phyloP scores from a whole-genome alignment of 1,284 basidiomycete genomes.

The Baeospora myosura region DNA sequence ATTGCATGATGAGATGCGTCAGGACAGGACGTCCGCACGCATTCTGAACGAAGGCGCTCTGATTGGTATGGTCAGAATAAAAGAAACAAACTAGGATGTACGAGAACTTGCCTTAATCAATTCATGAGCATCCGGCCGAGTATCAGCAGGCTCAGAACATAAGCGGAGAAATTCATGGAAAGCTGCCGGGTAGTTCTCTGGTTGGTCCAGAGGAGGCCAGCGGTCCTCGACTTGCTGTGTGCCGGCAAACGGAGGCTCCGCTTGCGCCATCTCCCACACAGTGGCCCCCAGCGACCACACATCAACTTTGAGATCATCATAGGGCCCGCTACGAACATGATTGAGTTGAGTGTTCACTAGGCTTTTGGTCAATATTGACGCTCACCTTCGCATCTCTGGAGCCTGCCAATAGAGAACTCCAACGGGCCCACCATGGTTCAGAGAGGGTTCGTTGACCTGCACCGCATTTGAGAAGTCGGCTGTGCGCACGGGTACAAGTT shows the following conservation, averaged over 20 bases:
- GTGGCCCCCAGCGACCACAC: conserved; percentile 78
- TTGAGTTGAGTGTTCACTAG: conserved; percentile 5
- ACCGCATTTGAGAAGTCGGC: conserved; percentile 75
- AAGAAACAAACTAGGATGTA: too few species aligned
- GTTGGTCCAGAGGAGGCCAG: conserved; percentile 55
- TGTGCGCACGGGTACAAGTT: conserved; percentile 20
- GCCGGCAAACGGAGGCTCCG: conserved; percentile 66
- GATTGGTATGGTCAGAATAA: too few species aligned
- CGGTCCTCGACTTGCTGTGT: conserved; percentile 47
- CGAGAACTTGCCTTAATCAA: too few species aligned
- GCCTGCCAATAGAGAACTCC: conserved; percentile 78
- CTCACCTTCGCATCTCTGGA: conserved; percentile 61
- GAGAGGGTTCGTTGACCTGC: conserved; percentile 36
- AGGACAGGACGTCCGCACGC: too few species aligned
- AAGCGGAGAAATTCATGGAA: conserved; percentile 67
- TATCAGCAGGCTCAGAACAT: conserved; percentile 54
- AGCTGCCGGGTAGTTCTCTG: conserved; percentile 54
- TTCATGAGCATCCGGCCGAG: conserved; percentile 52
- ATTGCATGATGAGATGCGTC: too few species aligned
- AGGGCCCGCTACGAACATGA: conserved; percentile 41
- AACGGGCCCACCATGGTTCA: conserved; percentile 41
- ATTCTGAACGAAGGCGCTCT: too few species aligned
- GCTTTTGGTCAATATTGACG: conserved; percentile 3
- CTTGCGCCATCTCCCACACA: conserved; percentile 72
- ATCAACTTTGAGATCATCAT: conserved; percentile 69